Evolutionary conservation across 129 eudicot genomes (phyloP).

Genomic region (Mikania micrantha): DNA sequence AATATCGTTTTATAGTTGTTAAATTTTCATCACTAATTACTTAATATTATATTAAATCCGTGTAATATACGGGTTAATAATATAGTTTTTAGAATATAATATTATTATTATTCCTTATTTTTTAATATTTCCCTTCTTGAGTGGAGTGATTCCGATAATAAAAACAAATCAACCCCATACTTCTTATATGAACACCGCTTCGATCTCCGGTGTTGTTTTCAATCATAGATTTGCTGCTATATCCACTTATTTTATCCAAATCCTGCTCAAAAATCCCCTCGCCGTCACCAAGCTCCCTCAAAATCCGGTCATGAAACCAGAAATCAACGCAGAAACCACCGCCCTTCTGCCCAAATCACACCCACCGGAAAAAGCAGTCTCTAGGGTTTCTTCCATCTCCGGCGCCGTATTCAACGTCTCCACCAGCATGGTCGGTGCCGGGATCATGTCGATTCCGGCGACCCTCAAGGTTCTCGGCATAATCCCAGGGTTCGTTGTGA

Average conservation of each 20-base stretch:
- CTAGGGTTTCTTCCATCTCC: conserved; percentile 43
- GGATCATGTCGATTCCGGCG: too few species aligned
- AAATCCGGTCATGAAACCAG: conserved; percentile 27
- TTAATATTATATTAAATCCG: too few species aligned
- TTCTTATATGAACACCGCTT: not conserved
- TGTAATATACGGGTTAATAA: too few species aligned
- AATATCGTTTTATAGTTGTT: too few species aligned
- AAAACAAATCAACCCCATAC: too few species aligned
- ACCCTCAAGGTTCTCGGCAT: too few species aligned
- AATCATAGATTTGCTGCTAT: not conserved
- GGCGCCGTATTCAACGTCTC: conserved; percentile 85
- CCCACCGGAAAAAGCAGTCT: conserved; percentile 5
- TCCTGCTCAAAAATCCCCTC: too few species aligned
- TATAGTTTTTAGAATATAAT: not conserved
- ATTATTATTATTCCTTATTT: not conserved
- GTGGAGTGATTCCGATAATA: conserved; percentile 23
- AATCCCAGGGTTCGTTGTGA: conserved; percentile 60
- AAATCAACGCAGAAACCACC: conserved; percentile 21
- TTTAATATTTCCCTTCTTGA: not conserved
- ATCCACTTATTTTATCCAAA: conserved; percentile 8
- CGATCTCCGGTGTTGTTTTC: not conserved
- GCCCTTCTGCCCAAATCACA: conserved; percentile 46
- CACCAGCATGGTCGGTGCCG: conserved; percentile 87
- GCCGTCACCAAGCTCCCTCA: too few species aligned
- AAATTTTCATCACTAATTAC: too few species aligned